These are phyloP conservation scores for Emergomyces africanus DNA, from an alignment of 2,329 filamentous ascomycete genomes.

Conservation along the genomic window DNA sequence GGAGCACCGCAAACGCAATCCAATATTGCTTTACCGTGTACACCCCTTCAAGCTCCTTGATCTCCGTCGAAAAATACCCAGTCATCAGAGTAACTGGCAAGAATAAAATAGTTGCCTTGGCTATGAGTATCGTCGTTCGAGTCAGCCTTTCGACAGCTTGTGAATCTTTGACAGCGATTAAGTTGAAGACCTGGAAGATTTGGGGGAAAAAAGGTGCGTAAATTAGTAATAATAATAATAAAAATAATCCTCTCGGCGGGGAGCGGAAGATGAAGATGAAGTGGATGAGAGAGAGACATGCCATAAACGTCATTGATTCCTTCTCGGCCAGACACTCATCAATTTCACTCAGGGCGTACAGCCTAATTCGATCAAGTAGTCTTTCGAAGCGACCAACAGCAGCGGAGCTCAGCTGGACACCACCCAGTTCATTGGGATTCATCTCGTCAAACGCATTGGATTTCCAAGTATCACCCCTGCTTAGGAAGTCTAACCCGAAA, in stretches of 20 bases:
- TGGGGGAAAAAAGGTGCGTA: not conserved
- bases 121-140: constrained; percentile 56
- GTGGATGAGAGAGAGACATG: constrained; percentile 22
- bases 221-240: not conserved
- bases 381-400: constrained; percentile 48
- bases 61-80: constrained; percentile 57
- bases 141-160: constrained; percentile 59
- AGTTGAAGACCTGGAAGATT: constrained; percentile 54
- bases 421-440: constrained; percentile 19
- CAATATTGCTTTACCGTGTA: constrained; percentile 55
- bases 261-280: not conserved
- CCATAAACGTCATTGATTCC: constrained; percentile 54
- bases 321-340: constrained; percentile 56
- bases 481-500: not conserved
- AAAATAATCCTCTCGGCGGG: too few species aligned
- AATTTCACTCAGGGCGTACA: constrained; percentile 52
- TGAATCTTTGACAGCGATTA: constrained; percentile 64
- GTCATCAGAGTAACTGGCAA: constrained; percentile 64
- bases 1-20: constrained; percentile 52
- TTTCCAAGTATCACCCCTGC: constrained; percentile 1
- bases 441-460: not conserved
- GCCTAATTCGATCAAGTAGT: constrained; percentile 46
- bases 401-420: constrained; percentile 31
- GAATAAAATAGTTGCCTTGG: constrained; percentile 64
- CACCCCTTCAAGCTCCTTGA: constrained; percentile 41